Conservation (phyloP, 1,139 yeast genomes). For the Suzukiozyma palmioleophila region DNA sequence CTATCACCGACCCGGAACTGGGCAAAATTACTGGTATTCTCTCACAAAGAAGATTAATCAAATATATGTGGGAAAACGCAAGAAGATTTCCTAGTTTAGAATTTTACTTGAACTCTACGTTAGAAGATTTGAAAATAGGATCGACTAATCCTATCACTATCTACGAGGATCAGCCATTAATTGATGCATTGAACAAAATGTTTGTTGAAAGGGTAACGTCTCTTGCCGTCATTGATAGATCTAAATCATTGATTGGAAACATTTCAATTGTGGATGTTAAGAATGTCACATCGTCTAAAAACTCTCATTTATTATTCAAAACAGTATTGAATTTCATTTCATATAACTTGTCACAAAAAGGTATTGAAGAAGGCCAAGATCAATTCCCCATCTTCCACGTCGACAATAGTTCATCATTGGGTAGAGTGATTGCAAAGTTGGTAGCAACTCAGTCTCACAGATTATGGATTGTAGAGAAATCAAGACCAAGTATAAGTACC, state of each 20-base stretch:
- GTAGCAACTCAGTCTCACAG: constrained; percentile 95
- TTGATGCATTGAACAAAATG: constrained; percentile 86
- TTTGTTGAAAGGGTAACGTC: constrained; percentile 80
- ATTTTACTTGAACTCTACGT: constrained; percentile 59
- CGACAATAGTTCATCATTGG: constrained; percentile 70
- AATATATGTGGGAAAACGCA: constrained; percentile 88
- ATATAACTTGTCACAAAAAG: constrained; percentile 80
- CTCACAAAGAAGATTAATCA: constrained; percentile 81
- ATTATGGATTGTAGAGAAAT: constrained; percentile 77
- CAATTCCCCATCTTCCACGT: constrained; percentile 96
- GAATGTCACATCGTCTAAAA: constrained; percentile 79
- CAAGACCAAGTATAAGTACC: constrained; percentile 6
- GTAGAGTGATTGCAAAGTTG: constrained; percentile 86
- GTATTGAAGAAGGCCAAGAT: constrained; percentile 91
- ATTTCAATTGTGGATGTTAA: constrained; percentile 92
- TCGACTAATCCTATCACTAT: constrained; percentile 69
- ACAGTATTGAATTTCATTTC: constrained; percentile 85
- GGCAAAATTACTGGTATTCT: constrained; percentile 65
- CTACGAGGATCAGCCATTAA: constrained; percentile 78
- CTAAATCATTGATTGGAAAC: constrained; percentile 75
- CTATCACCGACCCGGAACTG: constrained; percentile 56
- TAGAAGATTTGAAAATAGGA: constrained; percentile 68
- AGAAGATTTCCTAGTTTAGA: constrained; percentile 80
- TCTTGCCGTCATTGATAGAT: constrained; percentile 86
- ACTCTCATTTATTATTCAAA: constrained; percentile 74